Percentiles rank a stretch among this genome's conserved stretches.
Evolutionary conservation across 2,329 filamentous ascomycete species (phyloP).

Genomic region (Colletotrichum liaoningense): DNA sequence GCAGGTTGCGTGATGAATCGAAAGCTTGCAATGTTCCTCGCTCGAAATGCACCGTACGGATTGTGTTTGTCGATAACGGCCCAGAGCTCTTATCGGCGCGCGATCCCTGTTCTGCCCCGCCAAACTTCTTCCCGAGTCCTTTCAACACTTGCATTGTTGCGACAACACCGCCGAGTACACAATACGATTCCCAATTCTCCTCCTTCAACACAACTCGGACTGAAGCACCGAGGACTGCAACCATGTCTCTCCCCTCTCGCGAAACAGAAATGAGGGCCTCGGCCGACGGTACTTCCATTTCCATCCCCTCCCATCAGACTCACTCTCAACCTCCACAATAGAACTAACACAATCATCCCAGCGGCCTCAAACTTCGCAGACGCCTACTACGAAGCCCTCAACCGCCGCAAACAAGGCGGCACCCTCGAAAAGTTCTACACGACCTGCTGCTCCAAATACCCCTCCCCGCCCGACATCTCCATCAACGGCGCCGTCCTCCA

Average conservation of each 20-base stretch:
- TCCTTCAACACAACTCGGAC: too few relatives aligned
- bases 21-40: constrained; percentile 1
- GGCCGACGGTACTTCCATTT: constrained; percentile 55
- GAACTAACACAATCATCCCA: constrained; percentile 44
- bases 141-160: constrained; percentile 1
- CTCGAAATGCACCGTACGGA: constrained; percentile 10
- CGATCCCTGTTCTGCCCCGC: constrained; percentile 19
- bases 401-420: constrained; percentile 72
- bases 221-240: neutral
- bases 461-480: constrained; percentile 74
- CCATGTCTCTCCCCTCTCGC: constrained; percentile 51
- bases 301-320: neutral
- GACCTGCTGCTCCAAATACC: constrained; percentile 64
- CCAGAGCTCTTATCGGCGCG: constrained; percentile 28
- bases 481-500: constrained; percentile 80
- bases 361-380: constrained; percentile 79
- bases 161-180: constrained; percentile 7
- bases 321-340: neutral
- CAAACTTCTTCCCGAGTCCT: constrained; percentile 16
- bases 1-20: neutral
- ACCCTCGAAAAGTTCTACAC: constrained; percentile 78
- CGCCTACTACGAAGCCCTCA: constrained; percentile 80
- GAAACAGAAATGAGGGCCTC: constrained; percentile 58
- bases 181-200: neutral
- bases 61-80: constrained; percentile 16